These are phyloP conservation scores for Paramecium tetraurelia DNA, from an alignment of 73 alveolate species.

Conservation along the genomic window DNA sequence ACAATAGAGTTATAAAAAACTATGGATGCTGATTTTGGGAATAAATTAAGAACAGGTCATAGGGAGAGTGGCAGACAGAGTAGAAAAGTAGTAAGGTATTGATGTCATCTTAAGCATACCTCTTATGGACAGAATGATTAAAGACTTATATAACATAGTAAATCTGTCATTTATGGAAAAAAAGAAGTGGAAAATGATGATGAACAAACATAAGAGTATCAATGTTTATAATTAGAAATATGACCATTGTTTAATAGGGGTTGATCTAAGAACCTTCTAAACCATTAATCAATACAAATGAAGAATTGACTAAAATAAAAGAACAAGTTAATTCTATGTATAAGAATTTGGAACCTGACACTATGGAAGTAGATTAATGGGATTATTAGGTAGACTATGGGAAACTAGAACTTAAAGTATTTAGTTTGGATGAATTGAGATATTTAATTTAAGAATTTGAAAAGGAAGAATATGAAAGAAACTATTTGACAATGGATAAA, in stretches of 20 bases:
- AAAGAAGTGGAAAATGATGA: background rate
- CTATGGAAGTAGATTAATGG: background rate
- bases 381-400: background rate
- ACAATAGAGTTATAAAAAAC: background rate
- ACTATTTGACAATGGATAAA: conserved; percentile 19
- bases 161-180: background rate
- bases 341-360: background rate
- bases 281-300: background rate
- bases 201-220: background rate
- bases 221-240: background rate
- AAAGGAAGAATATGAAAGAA: conserved; percentile 26
- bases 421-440: conserved; percentile 14
- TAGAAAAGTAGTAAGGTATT: background rate
- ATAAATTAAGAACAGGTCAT: background rate
- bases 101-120: background rate
- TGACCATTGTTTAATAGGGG: background rate
- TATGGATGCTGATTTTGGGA: background rate
- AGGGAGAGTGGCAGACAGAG: background rate
- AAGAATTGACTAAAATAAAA: background rate
- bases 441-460: background rate
- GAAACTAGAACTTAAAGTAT: background rate
- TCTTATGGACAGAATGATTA: background rate
- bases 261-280: background rate
- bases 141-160: background rate
- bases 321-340: background rate